Evolutionary conservation across 257 asterid genomes (phyloP).

Genomic region (Sherardia arvensis): DNA sequence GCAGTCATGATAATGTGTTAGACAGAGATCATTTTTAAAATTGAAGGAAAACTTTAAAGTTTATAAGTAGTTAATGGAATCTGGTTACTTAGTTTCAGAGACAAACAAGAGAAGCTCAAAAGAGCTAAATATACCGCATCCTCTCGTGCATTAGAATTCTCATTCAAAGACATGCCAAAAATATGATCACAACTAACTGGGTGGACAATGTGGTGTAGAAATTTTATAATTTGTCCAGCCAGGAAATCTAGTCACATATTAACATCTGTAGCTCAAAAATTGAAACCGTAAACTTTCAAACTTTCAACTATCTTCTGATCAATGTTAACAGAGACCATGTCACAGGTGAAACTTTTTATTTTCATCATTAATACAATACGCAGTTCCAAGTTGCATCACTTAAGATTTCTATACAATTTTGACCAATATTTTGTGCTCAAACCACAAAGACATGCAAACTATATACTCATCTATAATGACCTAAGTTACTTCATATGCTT

Average conservation of each 20-base stretch:
- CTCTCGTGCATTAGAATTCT: background rate
- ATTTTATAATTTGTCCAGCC: background rate
- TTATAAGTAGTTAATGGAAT: constrained; percentile 1
- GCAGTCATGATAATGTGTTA: constrained; percentile 9
- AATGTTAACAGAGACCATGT: no score
- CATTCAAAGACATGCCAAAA: background rate
- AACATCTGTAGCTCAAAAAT: background rate
- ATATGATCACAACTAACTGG: background rate
- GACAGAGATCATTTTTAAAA: background rate
- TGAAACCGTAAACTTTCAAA: background rate
- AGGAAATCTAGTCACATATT: background rate
- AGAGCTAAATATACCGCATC: background rate
- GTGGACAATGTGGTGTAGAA: background rate
- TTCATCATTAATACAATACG: background rate
- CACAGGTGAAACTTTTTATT: background rate
- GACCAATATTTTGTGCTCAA: no score
- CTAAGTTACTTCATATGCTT: background rate
- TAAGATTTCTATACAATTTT: no score
- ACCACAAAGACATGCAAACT: no score
- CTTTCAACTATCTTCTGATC: background rate
- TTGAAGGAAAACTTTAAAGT: background rate
- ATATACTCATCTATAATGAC: no score
- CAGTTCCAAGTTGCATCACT: no score
- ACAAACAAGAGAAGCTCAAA: background rate
- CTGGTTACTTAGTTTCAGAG: background rate